phyloP scores from a whole-genome alignment of 2,329 filamentous ascomycete genomes.

The Xenoacremonium recifei region DNA sequence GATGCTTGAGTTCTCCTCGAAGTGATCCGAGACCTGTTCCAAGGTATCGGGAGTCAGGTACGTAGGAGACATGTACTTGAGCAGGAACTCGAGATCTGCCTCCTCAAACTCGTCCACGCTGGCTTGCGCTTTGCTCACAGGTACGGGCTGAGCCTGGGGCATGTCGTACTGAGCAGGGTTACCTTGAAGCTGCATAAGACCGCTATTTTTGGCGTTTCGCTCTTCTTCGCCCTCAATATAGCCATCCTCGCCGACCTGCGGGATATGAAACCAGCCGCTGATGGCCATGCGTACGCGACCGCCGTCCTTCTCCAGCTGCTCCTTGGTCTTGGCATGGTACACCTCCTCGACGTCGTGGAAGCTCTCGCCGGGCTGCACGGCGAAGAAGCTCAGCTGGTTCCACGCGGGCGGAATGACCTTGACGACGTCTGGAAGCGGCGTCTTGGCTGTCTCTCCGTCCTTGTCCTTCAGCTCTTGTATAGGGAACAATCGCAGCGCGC shows the following conservation, averaged over 20 bases:
- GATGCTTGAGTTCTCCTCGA: conserved; percentile 80
- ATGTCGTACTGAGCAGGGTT: conserved; percentile 87
- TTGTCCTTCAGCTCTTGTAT: conserved; percentile 57
- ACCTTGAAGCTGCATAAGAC: conserved; percentile 87
- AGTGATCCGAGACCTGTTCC: conserved; percentile 75
- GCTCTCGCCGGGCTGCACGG: conserved; percentile 95
- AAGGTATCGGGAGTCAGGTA: conserved; percentile 92
- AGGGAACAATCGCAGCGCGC: conserved; percentile 85
- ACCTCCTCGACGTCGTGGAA: conserved; percentile 99
- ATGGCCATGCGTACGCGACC: conserved; percentile 93
- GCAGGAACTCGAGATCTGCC: conserved; percentile 81
- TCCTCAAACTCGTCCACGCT: conserved; percentile 65
- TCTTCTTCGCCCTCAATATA: conserved; percentile 87
- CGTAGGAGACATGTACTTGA: conserved; percentile 85
- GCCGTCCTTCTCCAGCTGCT: conserved; percentile 64
- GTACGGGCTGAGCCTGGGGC: conserved; percentile 62
- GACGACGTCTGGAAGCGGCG: conserved; percentile 74
- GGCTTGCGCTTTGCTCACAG: conserved; percentile 37
- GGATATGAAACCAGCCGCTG: conserved; percentile 98
- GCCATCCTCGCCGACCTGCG: conserved; percentile 89
- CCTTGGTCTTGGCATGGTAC: conserved; percentile 65
- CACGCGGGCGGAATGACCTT: conserved; percentile 90
- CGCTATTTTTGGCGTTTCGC: conserved; percentile 83
- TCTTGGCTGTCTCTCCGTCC: conserved; percentile 72
- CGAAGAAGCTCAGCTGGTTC: conserved; percentile 98